Evolutionary conservation across 768 basidiomycete species (phyloP).

Genomic region (Hericium erinaceus): DNA sequence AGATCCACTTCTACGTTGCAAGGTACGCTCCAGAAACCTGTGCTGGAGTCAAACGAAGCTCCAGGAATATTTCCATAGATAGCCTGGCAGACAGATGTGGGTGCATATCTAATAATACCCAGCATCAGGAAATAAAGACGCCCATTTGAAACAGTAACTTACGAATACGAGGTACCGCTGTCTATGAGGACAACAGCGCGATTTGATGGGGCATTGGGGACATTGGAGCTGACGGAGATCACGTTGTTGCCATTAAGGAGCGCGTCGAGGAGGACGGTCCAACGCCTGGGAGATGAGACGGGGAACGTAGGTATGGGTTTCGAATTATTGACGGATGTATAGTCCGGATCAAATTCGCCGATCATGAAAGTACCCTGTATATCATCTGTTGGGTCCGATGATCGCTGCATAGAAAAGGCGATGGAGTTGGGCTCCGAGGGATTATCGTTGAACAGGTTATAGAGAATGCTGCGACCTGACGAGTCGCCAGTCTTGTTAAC

Average conservation of each 20-base stretch:
- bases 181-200: slow-evolving; percentile 73
- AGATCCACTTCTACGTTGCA: slow-evolving; percentile 69
- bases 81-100: slow-evolving; percentile 51
- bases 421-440: slow-evolving; percentile 71
- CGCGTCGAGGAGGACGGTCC: slow-evolving; percentile 72
- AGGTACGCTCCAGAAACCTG: slow-evolving; percentile 65
- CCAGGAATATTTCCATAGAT: slow-evolving; percentile 64
- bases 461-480: slow-evolving; percentile 60
- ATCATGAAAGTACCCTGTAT: slow-evolving; percentile 65
- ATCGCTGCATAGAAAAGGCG: slow-evolving; percentile 63
- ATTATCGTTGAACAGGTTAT: slow-evolving; percentile 67
- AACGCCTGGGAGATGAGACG: slow-evolving; percentile 47
- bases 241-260: slow-evolving; percentile 50
- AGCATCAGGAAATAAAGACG: neutral
- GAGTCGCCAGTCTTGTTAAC: slow-evolving; percentile 50
- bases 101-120: slow-evolving; percentile 46
- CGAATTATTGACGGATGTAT: slow-evolving; percentile 47
- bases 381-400: slow-evolving; percentile 39
- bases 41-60: slow-evolving; percentile 41
- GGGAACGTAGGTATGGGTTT: slow-evolving; percentile 70
- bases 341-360: slow-evolving; percentile 61
- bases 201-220: slow-evolving; percentile 50
- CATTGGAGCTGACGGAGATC: slow-evolving; percentile 42
- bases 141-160: slow-evolving; percentile 17
- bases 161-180: slow-evolving; percentile 78